These are phyloP conservation scores for Citrus hindsii DNA, from an alignment of 345 rosid species.

Conservation along the genomic window DNA sequence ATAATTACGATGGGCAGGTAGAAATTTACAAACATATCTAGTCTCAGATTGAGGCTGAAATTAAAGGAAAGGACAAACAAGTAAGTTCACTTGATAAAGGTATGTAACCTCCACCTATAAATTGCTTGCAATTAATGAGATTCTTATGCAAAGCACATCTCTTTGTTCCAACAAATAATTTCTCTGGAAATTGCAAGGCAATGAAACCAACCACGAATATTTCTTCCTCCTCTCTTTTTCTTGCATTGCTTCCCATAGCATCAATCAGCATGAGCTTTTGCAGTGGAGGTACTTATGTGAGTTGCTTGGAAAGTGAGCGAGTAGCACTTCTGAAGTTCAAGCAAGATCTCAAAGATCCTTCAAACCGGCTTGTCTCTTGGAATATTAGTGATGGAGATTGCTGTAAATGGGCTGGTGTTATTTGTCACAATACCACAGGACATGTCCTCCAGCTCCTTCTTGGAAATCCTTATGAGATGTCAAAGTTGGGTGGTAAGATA, in stretches of 20 bases:
- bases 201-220: not conserved
- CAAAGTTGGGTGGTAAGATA: not conserved
- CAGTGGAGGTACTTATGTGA: not conserved
- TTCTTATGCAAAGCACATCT: no score
- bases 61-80: no score
- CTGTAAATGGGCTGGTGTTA: not conserved
- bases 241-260: not conserved
- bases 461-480: not conserved
- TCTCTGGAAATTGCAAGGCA: no score
- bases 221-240: not conserved
- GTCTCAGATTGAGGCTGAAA: no score
- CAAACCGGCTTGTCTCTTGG: not conserved
- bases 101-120: no score
- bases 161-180: no score
- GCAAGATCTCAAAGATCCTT: not conserved
- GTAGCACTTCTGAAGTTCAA: not conserved
- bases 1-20: no score
- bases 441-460: not conserved
- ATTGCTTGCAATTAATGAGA: no score
- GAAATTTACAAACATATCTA: no score
- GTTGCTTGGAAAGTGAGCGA: not conserved
- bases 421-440: not conserved
- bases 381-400: not conserved
- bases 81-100: no score
- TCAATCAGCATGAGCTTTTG: not conserved